Base-by-base conservation (phyloP, 331 rosid genomes). In the Malus hybrid region DNA sequence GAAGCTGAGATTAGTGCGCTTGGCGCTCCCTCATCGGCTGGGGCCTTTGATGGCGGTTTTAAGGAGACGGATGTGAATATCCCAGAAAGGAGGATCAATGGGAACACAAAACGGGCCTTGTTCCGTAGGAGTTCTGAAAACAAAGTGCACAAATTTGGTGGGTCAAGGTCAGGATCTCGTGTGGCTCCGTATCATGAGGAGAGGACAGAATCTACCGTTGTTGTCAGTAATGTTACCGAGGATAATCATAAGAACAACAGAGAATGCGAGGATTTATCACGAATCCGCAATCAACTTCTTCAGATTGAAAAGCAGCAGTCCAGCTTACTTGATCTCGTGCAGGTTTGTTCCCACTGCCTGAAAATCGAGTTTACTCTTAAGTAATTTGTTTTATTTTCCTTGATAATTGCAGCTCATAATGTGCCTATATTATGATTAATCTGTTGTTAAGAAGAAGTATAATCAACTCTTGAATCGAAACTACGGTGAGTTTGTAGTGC, bases 231-330 rank as follows among this genome's bases (percentile, higher is more conserved):
- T 80, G 84, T 66, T 58, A 8, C 84, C 24, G 87, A 70, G 48
- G 89, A 90, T 84, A 79, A 71, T 33, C 80, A 30, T 20, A 77
- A 66, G 84, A 90, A 80, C 67, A 86, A 82, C 61, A 87, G 81
- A 80, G 97, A 86, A 68, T 71, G 88, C 68, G 97, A 95, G 81
- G 97, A 92, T 64, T 79, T 95, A 65, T 87, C 90, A 13, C 67
- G 78, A 86, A 95, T 95, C 83, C 93, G 96, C 30, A 83, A 87
- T 82, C 99, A 95, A 80, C 89, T 95, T 64, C 84, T 80, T 70
- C 97, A 95, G 81, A 92, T 95, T 42, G 97, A 95, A 84, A 87
- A 90, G 84, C 97, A 92, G 88, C 99, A 95, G 76, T 86, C 97
- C 55, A 89, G 85, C 82, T 80, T 95, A n/a, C 82, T 86, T 46